A percentile compares a stretch with the other conserved stretches of the same genome.
Conservation (phyloP, 495 filamentous ascomycete species). For the Thozetella sp. region DNA sequence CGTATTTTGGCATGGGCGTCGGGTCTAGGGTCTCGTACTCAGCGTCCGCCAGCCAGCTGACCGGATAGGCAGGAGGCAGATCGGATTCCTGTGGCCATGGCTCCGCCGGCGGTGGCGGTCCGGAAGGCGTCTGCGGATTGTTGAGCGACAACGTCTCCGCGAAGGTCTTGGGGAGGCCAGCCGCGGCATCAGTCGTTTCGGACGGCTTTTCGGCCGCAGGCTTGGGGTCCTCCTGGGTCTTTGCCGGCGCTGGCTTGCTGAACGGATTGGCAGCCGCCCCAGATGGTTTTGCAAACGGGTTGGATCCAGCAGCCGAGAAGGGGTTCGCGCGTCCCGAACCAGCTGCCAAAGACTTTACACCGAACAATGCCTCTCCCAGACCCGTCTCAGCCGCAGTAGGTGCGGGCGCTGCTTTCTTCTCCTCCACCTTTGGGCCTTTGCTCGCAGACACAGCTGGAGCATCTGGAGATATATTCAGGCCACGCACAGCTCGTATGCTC, state of each 20-base stretch:
- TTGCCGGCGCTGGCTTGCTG: constrained; percentile 16
- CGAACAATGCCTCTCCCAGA: constrained; percentile 60
- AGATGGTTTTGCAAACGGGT: constrained; percentile 50
- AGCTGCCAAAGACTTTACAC: constrained; percentile 35
- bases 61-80: constrained; percentile 71
- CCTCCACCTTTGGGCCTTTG: constrained; percentile 19
- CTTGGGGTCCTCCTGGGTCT: constrained; percentile 21
- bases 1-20: constrained; percentile 35
- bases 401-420: constrained; percentile 2
- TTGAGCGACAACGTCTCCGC: constrained; percentile 59
- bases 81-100: constrained; percentile 74
- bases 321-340: constrained; percentile 44
- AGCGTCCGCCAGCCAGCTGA: constrained; percentile 79
- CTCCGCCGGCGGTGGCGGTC: constrained; percentile 46
- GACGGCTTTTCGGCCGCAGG: constrained; percentile 23
- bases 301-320: constrained; percentile 46
- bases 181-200: constrained; percentile 18
- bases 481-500: constrained; percentile 72
- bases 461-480: constrained; percentile 50
- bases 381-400: constrained; percentile 19
- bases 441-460: constrained; percentile 7
- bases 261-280: constrained; percentile 30
- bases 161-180: constrained; percentile 69
- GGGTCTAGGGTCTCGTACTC: constrained; percentile 86
- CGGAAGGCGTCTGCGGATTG: constrained; percentile 36